Conservation (phyloP, 129 eudicot species). For the Calendula officinalis region DNA sequence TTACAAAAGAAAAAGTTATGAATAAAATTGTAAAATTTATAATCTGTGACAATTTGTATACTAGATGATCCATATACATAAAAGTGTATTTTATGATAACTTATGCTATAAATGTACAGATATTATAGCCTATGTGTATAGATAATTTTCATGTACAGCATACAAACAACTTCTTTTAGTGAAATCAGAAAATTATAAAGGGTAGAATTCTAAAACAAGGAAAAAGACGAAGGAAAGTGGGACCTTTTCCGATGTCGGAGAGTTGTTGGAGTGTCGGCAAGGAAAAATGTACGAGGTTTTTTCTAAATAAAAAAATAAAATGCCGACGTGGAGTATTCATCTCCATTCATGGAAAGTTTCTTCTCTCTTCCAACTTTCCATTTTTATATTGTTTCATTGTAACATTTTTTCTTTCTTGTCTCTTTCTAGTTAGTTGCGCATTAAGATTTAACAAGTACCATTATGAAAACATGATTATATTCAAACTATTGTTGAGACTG, state of each 20-base stretch:
- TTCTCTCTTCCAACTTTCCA: constrained; percentile 8
- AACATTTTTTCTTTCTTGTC: background rate
- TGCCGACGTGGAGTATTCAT: constrained; percentile 22
- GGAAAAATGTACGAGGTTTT: constrained; percentile 36
- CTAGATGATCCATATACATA: too few species aligned
- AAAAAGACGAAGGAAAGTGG: constrained; percentile 2
- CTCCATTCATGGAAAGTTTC: constrained; percentile 26
- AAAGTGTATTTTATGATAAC: too few species aligned
- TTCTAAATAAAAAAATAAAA: background rate
- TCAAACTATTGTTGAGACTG: too few species aligned
- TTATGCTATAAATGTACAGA: too few species aligned
- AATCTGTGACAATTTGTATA: too few species aligned
- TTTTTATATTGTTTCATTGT: background rate
- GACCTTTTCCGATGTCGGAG: constrained; percentile 4
- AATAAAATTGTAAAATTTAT: too few species aligned
- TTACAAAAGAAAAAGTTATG: too few species aligned
- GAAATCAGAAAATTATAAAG: background rate
- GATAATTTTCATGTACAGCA: too few species aligned
- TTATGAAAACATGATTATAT: background rate
- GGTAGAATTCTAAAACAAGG: background rate
- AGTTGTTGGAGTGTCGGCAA: constrained; percentile 25
- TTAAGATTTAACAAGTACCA: background rate
- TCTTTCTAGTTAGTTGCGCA: background rate
- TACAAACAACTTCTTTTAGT: too few species aligned
- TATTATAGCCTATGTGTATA: too few species aligned